Evolutionary conservation across 1,284 basidiomycete species (phyloP), one percentile per base, ranked within the genome.

Genomic region (Ustilago tritici): DNA sequence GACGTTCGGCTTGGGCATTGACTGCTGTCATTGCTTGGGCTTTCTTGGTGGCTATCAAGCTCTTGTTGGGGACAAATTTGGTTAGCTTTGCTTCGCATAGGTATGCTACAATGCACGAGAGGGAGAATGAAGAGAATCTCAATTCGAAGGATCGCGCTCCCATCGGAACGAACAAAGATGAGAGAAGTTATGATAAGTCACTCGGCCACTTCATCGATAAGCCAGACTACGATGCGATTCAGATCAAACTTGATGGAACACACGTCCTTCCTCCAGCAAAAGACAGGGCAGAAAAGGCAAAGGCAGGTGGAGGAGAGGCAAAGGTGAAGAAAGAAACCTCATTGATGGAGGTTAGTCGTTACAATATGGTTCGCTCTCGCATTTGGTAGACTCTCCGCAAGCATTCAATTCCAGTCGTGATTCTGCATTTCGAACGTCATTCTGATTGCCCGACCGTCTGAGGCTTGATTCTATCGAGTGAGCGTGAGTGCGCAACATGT

Each of bases 301-400:
- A 23, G 47, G 40, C 9, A 57, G 35, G 49, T 34, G 49, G 31
- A 50, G 28, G 36, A 10, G 49, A 52, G 31, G 32, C 14, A 4
- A 75, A 76, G 50, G 56, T 50, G 5, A 76, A 70, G 50, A 70
- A 70, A 52, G 57, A 62, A 8, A 72, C 59, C 10, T 76, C 71
- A 38, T 59, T 85, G 14, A 77, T 84, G 69, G 84, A 85, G 47
- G 81, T 85, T 53, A 76, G 78, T 53, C 79, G 84, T 15, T 85
- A 84, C 53, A 71, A 80, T n/a, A 82, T 85, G 70, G 77, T 82
- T 12, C 79, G 82, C 10, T 82, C 79, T 23, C 75, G 84, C 41
- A 80, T 85, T 46, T 85, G 82, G 83, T 84, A 61, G 32, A 11
- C 15, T 32, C 11, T 19, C 34, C 38, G 7, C n/a, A 43, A 23